Percentiles rank a stretch among this genome's conserved stretches.
Evolutionary conservation across 2,329 filamentous ascomycete species (phyloP).

Genomic region (Helotiales sp.): DNA sequence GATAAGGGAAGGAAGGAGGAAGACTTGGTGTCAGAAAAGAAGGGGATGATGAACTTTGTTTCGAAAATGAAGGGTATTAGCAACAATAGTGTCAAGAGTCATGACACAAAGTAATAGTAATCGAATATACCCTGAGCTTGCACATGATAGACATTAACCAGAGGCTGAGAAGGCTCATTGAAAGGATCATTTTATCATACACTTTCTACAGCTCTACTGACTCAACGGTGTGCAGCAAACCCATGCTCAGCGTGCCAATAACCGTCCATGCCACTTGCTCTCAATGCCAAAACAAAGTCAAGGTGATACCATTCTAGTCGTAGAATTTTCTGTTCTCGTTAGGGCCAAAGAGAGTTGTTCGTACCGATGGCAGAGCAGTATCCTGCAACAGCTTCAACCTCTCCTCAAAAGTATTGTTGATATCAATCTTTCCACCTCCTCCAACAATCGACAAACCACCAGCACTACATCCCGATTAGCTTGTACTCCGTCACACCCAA

Average conservation of each 20-base stretch:
- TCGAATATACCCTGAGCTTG: background rate
- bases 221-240: conserved; percentile 21
- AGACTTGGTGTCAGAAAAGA: conserved; percentile 32
- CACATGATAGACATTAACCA: background rate
- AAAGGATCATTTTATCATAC: conserved; percentile 34
- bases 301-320: conserved; percentile 57
- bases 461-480: conserved; percentile 55
- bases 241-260: conserved; percentile 13
- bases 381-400: conserved; percentile 82
- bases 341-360: conserved; percentile 86
- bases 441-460: conserved; percentile 83
- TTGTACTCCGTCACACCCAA: background rate
- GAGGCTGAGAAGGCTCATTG: conserved; percentile 5
- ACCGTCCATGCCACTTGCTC: background rate
- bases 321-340: conserved; percentile 96
- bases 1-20: conserved; percentile 36
- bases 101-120: background rate
- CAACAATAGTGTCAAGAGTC: background rate
- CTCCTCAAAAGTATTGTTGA: conserved; percentile 97
- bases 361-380: conserved; percentile 79
- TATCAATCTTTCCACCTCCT: conserved; percentile 88
- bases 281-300: background rate
- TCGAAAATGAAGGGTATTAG: background rate
- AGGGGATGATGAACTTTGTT: conserved; percentile 28
- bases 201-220: conserved; percentile 31